Conservation (phyloP, 2,329 filamentous ascomycete genomes). For the Curvularia eragrostidis region DNA sequence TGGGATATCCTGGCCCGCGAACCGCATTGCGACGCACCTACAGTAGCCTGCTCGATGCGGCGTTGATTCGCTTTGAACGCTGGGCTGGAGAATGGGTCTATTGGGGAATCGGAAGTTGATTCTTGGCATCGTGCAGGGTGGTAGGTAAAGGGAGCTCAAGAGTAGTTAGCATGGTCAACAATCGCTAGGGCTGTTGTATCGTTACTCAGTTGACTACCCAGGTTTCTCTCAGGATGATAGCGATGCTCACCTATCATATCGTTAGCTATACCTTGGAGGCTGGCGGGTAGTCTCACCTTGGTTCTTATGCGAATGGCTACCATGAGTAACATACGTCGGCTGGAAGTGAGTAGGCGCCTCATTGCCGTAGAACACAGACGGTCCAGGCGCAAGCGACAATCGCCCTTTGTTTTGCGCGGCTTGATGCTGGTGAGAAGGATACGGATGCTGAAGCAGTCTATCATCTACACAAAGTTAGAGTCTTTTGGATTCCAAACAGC, state of each 20-base stretch:
- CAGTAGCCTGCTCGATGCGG: slow-evolving; percentile 17
- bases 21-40: neutral
- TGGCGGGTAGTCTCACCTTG: neutral
- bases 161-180: slow-evolving; percentile 3
- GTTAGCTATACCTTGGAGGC: neutral
- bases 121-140: slow-evolving; percentile 23
- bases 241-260: slow-evolving; percentile 9
- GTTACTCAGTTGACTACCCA: slow-evolving; percentile 18
- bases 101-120: slow-evolving; percentile 42
- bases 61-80: slow-evolving; percentile 48
- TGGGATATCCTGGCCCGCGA: neutral
- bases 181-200: neutral
- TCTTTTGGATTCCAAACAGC: neutral
- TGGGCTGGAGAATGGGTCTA: slow-evolving; percentile 50
- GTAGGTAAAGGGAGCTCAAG: slow-evolving; percentile 34
- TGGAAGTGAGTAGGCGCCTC: slow-evolving; percentile 13
- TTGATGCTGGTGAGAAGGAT: slow-evolving; percentile 43
- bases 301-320: neutral
- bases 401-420: slow-evolving; percentile 45
- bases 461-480: slow-evolving; percentile 41
- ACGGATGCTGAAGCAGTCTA: slow-evolving; percentile 40
- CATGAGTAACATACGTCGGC: slow-evolving; percentile 4
- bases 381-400: slow-evolving; percentile 46
- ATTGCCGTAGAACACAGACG: slow-evolving; percentile 18
- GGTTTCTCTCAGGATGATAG: slow-evolving; percentile 1